Evolutionary conservation across 2,329 filamentous ascomycete species (phyloP), one percentile per base, ranked within the genome.

Genomic region (Sarocladiaceae sp.): DNA sequence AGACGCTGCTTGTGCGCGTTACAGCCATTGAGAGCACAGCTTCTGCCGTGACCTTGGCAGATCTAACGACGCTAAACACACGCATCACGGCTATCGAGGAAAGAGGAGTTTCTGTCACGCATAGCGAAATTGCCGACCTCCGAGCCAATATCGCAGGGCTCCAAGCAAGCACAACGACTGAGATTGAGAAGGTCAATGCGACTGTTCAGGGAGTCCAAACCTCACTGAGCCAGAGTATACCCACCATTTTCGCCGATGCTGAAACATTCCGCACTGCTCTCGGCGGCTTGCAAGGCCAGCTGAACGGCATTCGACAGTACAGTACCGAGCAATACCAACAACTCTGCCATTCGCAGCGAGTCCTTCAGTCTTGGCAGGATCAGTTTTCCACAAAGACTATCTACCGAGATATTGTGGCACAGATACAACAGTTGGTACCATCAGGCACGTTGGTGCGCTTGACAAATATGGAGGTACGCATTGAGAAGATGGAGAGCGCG

Each of bases 341-440:
- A 17, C 4, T 48, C 10, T 4, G 18, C 5, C 44, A 31, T 18
- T 17, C 31, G 44, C 44, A 48, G 15, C 6, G 20, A 3, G 11
- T 11, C 22, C 44, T 48, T 11, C n/a, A 18, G 10, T 6, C n/a
- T 6, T 48, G 44, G 44, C 44, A 48, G 28, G 26, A 48, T 11
- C 6, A 48, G 5, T 48, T 48, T 28, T 31, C 17, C 26, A 48
- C 44, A 4, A 31, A 4, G 23, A 18, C 4, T 10, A 7, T 48
- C 10, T 48, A 33, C 10, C 7, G 11, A 3, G 26, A 33, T 5
- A 15, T 33, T 4, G 28, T 48, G 26, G 26, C n/a, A 28, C 22
- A 31, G 17, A 33, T 48, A 28, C 44, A 48, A 17, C 26, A 48
- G 18, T 12, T 48, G 28, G 44, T 48, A 22, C 44, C 44, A 6